Evolutionary conservation across 352 stramenopile species (phyloP), one percentile per base, ranked within the genome.

Genomic region (Peronospora destructor): DNA sequence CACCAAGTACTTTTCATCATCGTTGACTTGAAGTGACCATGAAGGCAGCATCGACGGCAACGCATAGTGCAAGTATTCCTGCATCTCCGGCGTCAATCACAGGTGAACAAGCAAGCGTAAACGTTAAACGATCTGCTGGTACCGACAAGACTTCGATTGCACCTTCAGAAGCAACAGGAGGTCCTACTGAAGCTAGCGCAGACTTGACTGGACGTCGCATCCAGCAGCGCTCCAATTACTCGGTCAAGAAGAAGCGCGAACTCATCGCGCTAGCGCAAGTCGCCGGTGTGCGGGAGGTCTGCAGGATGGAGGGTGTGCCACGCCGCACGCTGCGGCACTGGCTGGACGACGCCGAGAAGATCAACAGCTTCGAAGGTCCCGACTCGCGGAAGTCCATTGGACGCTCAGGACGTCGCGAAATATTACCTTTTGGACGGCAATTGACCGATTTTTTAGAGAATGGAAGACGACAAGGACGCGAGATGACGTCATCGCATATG

Each of bases 401-500:
- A 16, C 65, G 65, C 45, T 74, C 57, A 12, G 65, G 65, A 10
- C 53, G 65, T 8, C 61, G 61, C 17, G 65, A 74, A 50, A 64
- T 74, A 23, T 40, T 74, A 1, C 65, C 65, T 0, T 74, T 74
- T 34, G 65, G 56, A 37, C 53, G 44, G 21, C 44, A 74, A 30
- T 34, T 74, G 12, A 53, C 49, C 5, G 34, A 45, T 6, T 74
- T 74, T 23, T 28, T 74, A 16, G 46, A 68, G 44, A 48, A 66
- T 16, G 56, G 55, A 34, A 42, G 50, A 12, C 42, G 32, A 0
- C 41, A 66, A 16, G 50, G 53, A 35, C 51, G 47, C 12, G 65
- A 74, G 23, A 49, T 74, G 46, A 74, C 57, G 46, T 74, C 65
- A 29, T 59, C 65, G 16, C 65, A 74, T 40, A 74, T 74, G 65